Base-by-base conservation (phyloP, 495 filamentous ascomycete species). In the Daldinia vernicosa region DNA sequence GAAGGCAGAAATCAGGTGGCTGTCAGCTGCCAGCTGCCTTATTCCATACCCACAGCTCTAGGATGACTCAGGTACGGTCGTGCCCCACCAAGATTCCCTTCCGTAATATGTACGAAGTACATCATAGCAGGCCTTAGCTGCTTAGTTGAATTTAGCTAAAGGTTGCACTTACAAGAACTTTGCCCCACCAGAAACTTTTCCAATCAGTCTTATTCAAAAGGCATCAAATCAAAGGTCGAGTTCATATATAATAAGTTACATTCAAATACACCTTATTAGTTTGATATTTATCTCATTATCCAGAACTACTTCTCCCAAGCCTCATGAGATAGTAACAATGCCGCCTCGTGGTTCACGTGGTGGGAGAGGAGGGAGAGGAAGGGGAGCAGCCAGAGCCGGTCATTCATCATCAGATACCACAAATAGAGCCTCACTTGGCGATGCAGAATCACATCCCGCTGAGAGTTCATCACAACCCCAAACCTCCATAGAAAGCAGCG, bases 111-210 rank as follows among this genome's bases (percentile, higher is more conserved):
- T 39, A 33, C 28, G 58, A 27, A 27, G 33, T 15, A 3, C 59
- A n/a, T n/a, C n/a, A n/a, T n/a, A n/a, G n/a, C n/a, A n/a, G n/a
- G n/a, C n/a, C n/a, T n/a, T n/a, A n/a, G n/a, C n/a, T n/a, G n/a
- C n/a, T 32, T 32, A 32, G 9, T 33, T 33, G 32, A 33, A 33
- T 33, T 33, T 33, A 33, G 32, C 32, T 33, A 7, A 28, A 12
- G 50, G 24, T 61, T 56, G 52, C 45, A 47, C 43, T 32, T 28
- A 32, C 28, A 54, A 54, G 28, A 55, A 37, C 14, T 51, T 33
- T 62, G 54, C 71, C 71, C 75, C 75, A 76, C 75, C 63, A 75
- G 70, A 76, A 76, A 77, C 66, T 76, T 77, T 77, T 77, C 69
- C 33, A 35, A 40, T 70, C 47, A 62, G 50, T 57, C 54, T 57